These are phyloP conservation scores for Amaranthus palmeri DNA, from an alignment of 148 eudicot species.

Conservation along the genomic window DNA sequence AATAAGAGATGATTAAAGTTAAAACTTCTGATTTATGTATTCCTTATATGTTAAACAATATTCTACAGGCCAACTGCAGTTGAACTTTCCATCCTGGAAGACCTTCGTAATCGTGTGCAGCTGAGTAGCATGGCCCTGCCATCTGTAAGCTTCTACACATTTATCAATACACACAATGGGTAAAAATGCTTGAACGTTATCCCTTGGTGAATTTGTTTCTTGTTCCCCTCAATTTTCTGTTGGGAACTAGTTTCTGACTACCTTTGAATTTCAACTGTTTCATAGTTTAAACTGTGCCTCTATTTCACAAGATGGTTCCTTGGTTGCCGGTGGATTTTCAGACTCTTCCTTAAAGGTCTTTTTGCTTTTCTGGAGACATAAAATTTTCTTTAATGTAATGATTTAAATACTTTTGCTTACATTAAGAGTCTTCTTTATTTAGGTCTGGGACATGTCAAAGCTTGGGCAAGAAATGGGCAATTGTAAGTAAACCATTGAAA, in stretches of 20 bases:
- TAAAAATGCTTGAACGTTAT: constrained; percentile 24
- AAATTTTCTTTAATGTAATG: not conserved
- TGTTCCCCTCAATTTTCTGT: not conserved
- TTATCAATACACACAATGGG: constrained; percentile 88
- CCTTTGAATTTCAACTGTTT: constrained; percentile 17
- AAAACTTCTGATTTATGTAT: not conserved
- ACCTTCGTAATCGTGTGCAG: constrained; percentile 90
- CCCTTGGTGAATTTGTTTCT: constrained; percentile 2
- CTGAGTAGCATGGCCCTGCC: constrained; percentile 78
- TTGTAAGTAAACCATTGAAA: constrained; percentile 43
- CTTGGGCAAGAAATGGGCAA: constrained; percentile 62
- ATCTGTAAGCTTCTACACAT: constrained; percentile 93
- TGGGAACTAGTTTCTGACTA: constrained; percentile 7
- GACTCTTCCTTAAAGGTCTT: constrained; percentile 89
- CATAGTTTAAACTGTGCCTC: constrained; percentile 81
- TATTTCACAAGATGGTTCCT: constrained; percentile 92
- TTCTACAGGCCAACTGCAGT: constrained; percentile 62
- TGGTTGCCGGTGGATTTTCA: constrained; percentile 99
- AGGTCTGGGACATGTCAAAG: constrained; percentile 99
- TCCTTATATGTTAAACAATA: not conserved
- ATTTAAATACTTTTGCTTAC: not conserved
- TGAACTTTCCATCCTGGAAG: constrained; percentile 88
- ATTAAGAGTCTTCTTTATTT: constrained; percentile 16
- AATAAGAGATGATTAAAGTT: not conserved
- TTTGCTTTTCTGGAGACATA: not conserved